Evolutionary conservation across 495 filamentous ascomycete genomes (phyloP).

Genomic region (Cudoniella acicularis): DNA sequence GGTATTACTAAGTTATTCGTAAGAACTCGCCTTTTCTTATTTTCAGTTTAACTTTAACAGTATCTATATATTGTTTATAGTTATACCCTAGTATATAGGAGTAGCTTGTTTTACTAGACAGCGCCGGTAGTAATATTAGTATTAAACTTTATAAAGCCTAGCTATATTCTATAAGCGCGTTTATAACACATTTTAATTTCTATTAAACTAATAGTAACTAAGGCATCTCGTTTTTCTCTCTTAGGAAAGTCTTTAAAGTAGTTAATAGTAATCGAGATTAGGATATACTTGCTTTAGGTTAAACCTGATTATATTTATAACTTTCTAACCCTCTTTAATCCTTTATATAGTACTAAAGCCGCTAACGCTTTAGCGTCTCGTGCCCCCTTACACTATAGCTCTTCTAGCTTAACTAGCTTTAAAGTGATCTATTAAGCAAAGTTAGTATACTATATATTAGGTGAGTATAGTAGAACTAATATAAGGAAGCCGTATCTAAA

Average conservation of each 20-base stretch:
- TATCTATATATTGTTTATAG: constrained; percentile 4
- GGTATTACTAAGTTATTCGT: constrained; percentile 3
- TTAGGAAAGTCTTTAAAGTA: constrained; percentile 6
- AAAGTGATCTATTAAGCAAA: constrained; percentile 53
- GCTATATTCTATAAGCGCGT: background rate
- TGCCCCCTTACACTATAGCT: constrained; percentile 70
- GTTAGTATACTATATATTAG: background rate
- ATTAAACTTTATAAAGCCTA: constrained; percentile 2
- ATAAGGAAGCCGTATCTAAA: background rate
- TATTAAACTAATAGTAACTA: constrained; percentile 4
- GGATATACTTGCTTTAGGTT: constrained; percentile 3
- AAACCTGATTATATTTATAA: constrained; percentile 34
- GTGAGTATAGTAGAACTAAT: background rate
- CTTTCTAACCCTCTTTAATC: constrained; percentile 62
- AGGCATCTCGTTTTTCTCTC: constrained; percentile 1
- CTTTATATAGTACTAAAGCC: constrained; percentile 72
- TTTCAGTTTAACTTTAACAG: background rate
- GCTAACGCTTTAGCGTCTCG: constrained; percentile 75
- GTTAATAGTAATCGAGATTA: background rate
- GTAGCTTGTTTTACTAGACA: background rate
- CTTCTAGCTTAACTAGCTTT: constrained; percentile 64
- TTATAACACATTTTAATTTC: constrained; percentile 3
- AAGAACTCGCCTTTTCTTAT: background rate
- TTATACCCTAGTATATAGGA: constrained; percentile 4
- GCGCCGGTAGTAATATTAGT: background rate